phyloP scores from a whole-genome alignment of 2,329 filamentous ascomycete species.

The Dactylellina haptotyla region DNA sequence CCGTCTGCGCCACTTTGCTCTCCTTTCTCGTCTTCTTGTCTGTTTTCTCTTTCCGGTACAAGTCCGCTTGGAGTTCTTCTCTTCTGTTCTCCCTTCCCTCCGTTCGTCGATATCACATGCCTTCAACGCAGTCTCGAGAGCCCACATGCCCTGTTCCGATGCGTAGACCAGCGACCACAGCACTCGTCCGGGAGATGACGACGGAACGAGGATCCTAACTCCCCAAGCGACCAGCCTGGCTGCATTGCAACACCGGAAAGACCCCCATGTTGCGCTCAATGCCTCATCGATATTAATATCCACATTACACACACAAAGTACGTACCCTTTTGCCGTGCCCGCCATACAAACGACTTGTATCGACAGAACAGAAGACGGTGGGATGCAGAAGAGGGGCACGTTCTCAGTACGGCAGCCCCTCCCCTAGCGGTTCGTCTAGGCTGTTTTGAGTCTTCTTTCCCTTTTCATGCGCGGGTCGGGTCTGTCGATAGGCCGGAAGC shows the following conservation, averaged over 20 bases:
- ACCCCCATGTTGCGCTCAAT: background rate
- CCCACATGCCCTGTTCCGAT: constrained; percentile 13
- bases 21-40: background rate
- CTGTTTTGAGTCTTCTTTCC: constrained; percentile 30
- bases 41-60: background rate
- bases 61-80: background rate
- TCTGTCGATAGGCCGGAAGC: constrained; percentile 33
- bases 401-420: constrained; percentile 33
- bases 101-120: constrained; percentile 2
- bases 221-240: constrained; percentile 31
- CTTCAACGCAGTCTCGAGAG: background rate
- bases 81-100: background rate
- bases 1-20: background rate
- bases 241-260: background rate
- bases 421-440: constrained; percentile 14
- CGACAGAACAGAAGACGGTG: too few relatives aligned
- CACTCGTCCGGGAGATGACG: constrained; percentile 26
- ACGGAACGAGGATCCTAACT: constrained; percentile 40
- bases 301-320: background rate
- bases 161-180: constrained; percentile 17
- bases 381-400: too few relatives aligned
- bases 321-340: too few relatives aligned
- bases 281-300: background rate
- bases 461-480: constrained; percentile 21
- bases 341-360: too few relatives aligned